Percentiles rank a stretch among this genome's conserved stretches.
Evolutionary conservation across 2,329 filamentous ascomycete genomes (phyloP).

Genomic region (Pyrenochaeta sp.): DNA sequence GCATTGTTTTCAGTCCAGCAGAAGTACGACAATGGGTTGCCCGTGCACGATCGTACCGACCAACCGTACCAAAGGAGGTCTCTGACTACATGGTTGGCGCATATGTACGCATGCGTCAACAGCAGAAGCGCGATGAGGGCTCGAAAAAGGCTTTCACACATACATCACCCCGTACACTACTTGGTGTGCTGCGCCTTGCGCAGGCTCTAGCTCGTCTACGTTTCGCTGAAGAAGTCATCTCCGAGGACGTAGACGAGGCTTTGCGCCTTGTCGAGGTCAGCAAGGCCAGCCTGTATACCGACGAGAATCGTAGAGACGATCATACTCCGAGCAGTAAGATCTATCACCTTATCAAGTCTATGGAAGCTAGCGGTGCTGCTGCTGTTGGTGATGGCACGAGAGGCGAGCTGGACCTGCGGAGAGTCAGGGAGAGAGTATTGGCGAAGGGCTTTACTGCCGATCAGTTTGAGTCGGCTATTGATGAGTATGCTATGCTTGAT

Average conservation of each 20-base stretch:
- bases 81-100: constrained; percentile 97
- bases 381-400: constrained; percentile 76
- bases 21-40: constrained; percentile 97
- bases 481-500: constrained; percentile 88
- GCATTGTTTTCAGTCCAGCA: constrained; percentile 85
- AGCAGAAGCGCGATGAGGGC: constrained; percentile 90
- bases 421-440: constrained; percentile 89
- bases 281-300: constrained; percentile 86
- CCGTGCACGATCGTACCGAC: constrained; percentile 87
- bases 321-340: constrained; percentile 88
- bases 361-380: constrained; percentile 84
- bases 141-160: constrained; percentile 92
- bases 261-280: constrained; percentile 89
- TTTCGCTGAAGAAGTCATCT: constrained; percentile 83
- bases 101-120: constrained; percentile 92
- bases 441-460: constrained; percentile 97
- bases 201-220: constrained; percentile 92
- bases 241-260: constrained; percentile 95
- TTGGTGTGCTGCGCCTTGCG: constrained; percentile 90
- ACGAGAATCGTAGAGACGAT: constrained; percentile 66
- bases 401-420: constrained; percentile 83
- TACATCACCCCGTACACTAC: constrained; percentile 90
- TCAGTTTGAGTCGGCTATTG: constrained; percentile 84
- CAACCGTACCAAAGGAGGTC: constrained; percentile 82
- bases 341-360: constrained; percentile 89